These are phyloP conservation scores for Ganoderma boninense DNA, from an alignment of 1,284 basidiomycete species.

Conservation along the genomic window DNA sequence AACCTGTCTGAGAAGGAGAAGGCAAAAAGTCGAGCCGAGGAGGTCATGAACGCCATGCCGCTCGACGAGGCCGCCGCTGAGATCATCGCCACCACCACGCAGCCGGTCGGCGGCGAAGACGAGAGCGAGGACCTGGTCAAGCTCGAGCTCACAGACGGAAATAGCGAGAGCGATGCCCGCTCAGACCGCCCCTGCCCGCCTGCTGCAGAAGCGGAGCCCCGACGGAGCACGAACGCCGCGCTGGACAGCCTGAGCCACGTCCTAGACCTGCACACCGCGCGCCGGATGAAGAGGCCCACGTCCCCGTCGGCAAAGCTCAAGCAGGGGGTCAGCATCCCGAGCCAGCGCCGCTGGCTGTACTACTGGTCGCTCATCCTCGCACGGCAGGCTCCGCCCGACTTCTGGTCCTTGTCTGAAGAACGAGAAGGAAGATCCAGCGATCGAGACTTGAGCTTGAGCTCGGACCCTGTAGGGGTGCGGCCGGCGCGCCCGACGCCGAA, in stretches of 20 bases:
- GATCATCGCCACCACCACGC: conserved; percentile 34
- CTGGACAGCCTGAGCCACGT: conserved; percentile 60
- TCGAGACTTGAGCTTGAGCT: conserved; percentile 19
- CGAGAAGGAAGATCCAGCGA: not conserved
- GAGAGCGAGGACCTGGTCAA: conserved; percentile 41
- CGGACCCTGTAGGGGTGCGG: not conserved
- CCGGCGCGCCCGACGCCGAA: conserved; percentile 36
- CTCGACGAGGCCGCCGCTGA: conserved; percentile 42
- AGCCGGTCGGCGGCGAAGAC: conserved; percentile 37
- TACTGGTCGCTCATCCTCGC: conserved; percentile 78
- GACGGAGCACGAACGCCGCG: conserved; percentile 31
- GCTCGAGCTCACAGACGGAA: conserved; percentile 27
- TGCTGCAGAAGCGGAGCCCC: not conserved
- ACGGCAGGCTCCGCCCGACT: conserved; percentile 56
- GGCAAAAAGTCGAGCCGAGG: conserved; percentile 53
- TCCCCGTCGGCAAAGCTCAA: conserved; percentile 54
- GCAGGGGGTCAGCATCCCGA: conserved; percentile 80
- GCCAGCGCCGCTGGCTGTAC: conserved; percentile 74
- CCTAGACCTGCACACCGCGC: conserved; percentile 71
- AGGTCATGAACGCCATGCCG: conserved; percentile 57
- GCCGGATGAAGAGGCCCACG: conserved; percentile 68
- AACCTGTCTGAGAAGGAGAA: conserved; percentile 48
- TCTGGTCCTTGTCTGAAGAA: conserved; percentile 48
- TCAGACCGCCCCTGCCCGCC: conserved; percentile 12
- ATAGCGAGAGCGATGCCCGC: not conserved